Evolutionary conservation across 1,284 basidiomycete genomes (phyloP).

Genomic region (Calocybe gambosa): DNA sequence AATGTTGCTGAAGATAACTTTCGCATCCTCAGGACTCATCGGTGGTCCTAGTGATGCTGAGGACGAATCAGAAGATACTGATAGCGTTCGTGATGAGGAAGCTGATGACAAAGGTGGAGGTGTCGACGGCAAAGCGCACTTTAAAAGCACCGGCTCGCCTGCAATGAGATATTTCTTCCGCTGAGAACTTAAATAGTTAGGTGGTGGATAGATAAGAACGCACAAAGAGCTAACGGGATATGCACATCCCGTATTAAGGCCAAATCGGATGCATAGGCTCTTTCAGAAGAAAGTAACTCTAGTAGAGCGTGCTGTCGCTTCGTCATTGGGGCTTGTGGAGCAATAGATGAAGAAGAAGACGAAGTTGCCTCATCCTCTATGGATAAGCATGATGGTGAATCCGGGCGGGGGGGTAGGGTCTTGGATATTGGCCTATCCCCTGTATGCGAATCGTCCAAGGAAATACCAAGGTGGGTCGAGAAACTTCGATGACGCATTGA

Average conservation of each 20-base stretch:
- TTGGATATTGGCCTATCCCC: slow-evolving; percentile 17
- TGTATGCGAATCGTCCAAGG: slow-evolving; percentile 12
- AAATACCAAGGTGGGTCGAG: slow-evolving; percentile 15
- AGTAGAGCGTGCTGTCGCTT: slow-evolving; percentile 82
- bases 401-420: slow-evolving; percentile 18
- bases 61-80: slow-evolving; percentile 50
- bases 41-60: slow-evolving; percentile 41
- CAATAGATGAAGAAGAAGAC: slow-evolving; percentile 15
- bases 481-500: slow-evolving; percentile 22
- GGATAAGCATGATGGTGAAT: slow-evolving; percentile 20
- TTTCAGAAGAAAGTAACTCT: slow-evolving; percentile 81
- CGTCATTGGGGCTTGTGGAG: slow-evolving; percentile 29
- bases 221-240: slow-evolving; percentile 70
- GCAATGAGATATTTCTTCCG: neutral
- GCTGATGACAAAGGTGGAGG: slow-evolving; percentile 32
- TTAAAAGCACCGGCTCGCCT: slow-evolving; percentile 44
- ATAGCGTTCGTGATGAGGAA: slow-evolving; percentile 45
- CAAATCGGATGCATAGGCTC: slow-evolving; percentile 84
- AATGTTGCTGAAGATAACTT: slow-evolving; percentile 77
- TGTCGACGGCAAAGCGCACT: slow-evolving; percentile 21
- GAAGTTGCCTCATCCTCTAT: slow-evolving; percentile 18
- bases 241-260: slow-evolving; percentile 82
- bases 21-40: slow-evolving; percentile 67
- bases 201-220: slow-evolving; percentile 17
- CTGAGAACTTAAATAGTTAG: neutral